phyloP scores from a whole-genome alignment of 352 stramenopile genomes.

The Pythium pyrilobum region DNA sequence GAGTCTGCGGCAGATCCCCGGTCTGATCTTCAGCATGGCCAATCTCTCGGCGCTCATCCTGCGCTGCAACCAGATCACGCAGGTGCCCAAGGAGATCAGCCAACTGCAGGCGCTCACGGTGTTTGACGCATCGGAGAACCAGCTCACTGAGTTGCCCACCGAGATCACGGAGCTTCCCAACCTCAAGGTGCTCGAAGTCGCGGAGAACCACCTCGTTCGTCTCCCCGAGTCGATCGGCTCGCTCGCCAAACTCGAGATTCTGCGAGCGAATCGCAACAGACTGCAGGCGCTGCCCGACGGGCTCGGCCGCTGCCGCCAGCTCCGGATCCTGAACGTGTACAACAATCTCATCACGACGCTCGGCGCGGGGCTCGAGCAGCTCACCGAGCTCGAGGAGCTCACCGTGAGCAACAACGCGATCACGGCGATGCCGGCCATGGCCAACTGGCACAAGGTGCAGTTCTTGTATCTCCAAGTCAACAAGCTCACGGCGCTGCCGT shows the following conservation, averaged over 20 bases:
- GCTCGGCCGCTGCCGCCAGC: conserved; percentile 40
- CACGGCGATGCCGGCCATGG: conserved; percentile 28
- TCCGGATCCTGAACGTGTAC: conserved; percentile 69
- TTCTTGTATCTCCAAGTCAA: conserved; percentile 58
- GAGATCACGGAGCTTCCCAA: conserved; percentile 41
- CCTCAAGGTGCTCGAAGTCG: conserved; percentile 43
- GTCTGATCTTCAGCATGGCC: conserved; percentile 50
- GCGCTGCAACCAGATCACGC: conserved; percentile 56
- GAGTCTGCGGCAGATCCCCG: conserved; percentile 41
- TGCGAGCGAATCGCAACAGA: conserved; percentile 53
- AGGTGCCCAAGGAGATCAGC: conserved; percentile 53
- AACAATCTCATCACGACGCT: conserved; percentile 68
- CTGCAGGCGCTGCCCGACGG: conserved; percentile 39
- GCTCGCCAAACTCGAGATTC: conserved; percentile 43
- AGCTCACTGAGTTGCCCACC: conserved; percentile 38
- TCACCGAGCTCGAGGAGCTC: conserved; percentile 61
- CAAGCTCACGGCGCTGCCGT: conserved; percentile 33
- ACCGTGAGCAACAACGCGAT: conserved; percentile 68
- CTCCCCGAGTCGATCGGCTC: conserved; percentile 45
- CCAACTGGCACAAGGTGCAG: conserved; percentile 52
- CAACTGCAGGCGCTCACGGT: conserved; percentile 36
- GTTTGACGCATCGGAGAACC: conserved; percentile 61
- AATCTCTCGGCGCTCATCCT: conserved; percentile 60
- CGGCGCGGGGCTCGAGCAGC: conserved; percentile 32
- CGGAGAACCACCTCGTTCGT: conserved; percentile 47